These are phyloP conservation scores for Alternaria ventricosa DNA, from an alignment of 2,329 filamentous ascomycete genomes.

Conservation along the genomic window DNA sequence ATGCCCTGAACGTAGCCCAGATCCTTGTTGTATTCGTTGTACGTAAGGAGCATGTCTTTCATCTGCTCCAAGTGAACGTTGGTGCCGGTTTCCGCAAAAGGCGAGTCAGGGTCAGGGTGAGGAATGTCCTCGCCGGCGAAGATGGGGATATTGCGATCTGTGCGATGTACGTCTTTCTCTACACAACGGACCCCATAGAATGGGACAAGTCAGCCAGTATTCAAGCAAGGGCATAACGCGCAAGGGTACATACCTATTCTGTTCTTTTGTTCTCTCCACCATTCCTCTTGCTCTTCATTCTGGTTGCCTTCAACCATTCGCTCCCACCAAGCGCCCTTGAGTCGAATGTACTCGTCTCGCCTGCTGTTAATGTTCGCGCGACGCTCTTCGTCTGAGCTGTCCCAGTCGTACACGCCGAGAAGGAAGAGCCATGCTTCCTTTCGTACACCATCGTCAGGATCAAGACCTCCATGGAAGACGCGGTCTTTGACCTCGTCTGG, in stretches of 20 bases:
- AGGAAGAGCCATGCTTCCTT: constrained; percentile 98
- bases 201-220: constrained; percentile 56
- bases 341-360: constrained; percentile 88
- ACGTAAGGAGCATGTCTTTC: constrained; percentile 98
- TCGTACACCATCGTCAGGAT: constrained; percentile 86
- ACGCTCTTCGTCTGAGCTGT: constrained; percentile 85
- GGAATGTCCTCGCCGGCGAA: constrained; percentile 96
- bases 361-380: constrained; percentile 82
- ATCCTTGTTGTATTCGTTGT: constrained; percentile 96
- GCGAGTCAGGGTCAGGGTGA: constrained; percentile 93
- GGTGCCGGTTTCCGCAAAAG: constrained; percentile 89
- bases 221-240: background rate
- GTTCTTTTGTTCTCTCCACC: constrained; percentile 94
- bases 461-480: constrained; percentile 93
- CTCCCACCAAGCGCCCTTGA: constrained; percentile 98
- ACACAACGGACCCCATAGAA: constrained; percentile 60
- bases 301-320: constrained; percentile 82
- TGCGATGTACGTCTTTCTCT: constrained; percentile 99
- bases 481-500: constrained; percentile 94
- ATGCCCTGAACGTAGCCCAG: constrained; percentile 98
- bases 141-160: constrained; percentile 91
- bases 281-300: constrained; percentile 83
- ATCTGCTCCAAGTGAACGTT: constrained; percentile 98
- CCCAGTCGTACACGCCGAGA: constrained; percentile 90
- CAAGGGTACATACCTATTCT: constrained; percentile 77